Base-by-base conservation (phyloP, 2,329 filamentous ascomycete species). In the Elsinoe batatas region DNA sequence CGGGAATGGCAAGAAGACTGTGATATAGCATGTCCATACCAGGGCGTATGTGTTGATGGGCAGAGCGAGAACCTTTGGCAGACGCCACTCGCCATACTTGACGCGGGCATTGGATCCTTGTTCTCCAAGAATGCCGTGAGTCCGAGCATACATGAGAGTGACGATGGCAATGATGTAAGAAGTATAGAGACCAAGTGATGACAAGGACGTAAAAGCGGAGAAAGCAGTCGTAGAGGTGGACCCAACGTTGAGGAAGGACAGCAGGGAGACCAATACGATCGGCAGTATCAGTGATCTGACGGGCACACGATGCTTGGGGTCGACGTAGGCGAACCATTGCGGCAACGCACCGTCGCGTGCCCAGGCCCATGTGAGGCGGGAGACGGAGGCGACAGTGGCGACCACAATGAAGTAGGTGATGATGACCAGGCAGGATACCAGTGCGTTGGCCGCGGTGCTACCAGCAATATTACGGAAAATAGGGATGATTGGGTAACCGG, bases 101-200 rank as follows among this genome's bases (percentile, higher is more conserved):
- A 61, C 43, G 1, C 47, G 32, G 6, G 47, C 47, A n/a, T 51
- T 51, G 47, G 47, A 37, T 5, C 33, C 33, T 37, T 51, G n/a
- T 20, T 51, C 47, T 13, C 47, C 47, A 5, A 51, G 33, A 26
- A 51, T 51, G 17, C 47, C 47, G 13, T 51, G 42, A 53, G 46
- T n/a, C 56, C 57, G 47, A 40, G 49, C 43, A 61, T 53, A 40
- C 54, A 38, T 12, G 54, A 56, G 36, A 58, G 53, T 33, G 22
- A 56, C 46, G 42, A 65, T 63, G n/a, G 63, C 61, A 35, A 63
- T 62, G 26, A 61, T 57, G 59, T 64, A 65, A 10, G 60, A 61
- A 8, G 59, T 54, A 54, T 62, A 65, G 26, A 64, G 59, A 1
- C 59, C 62, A 30, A 64, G 42, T 1, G 63, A 62, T 7, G 58